Evolutionary conservation across 1,284 basidiomycete genomes (phyloP), one percentile per base, ranked within the genome.

Genomic region (Caloboletus firmus): DNA sequence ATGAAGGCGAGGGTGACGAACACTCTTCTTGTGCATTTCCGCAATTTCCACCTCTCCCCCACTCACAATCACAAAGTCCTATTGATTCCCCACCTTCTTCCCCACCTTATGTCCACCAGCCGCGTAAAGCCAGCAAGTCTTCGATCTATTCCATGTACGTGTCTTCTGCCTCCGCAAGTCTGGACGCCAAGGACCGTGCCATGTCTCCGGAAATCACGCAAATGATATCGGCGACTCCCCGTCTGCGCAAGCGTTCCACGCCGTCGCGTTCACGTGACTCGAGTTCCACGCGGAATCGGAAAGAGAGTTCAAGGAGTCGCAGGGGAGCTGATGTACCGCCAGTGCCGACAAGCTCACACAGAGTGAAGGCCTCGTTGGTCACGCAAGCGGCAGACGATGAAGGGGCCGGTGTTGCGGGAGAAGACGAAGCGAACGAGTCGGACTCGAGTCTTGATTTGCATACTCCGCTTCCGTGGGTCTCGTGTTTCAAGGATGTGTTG

Each of bases 401-500:
- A 11, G 51, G 6, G 0, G 20, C 22, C 3, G 5, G 52, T 39
- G 57, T 39, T 11, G 47, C 49, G 40, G 52, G 54, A 45, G 64
- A 59, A 39, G 60, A 60, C 2, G 64, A 56, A 35, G 63, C 58
- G 41, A 56, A 75, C 22, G 63, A 77, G 39, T 80, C 78, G 18
- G 86, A 88, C 69, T 89, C 87, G 24, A 85, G 84, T 66, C 68
- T 91, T 45, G 89, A 91, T 71, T 62, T 91, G 41, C 85, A 88
- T 60, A 91, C 89, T 0, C 87, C 89, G 0, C 66, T 91, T 12
- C 86, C 89, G 86, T 89, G 64, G 71, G 87, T 84, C 44, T 51
- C 22, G 37, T 12, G 22, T 45, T 18, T 43, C 3, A 40, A 11
- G 18, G 11, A 12, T 31, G 18, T 39, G 3, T 32, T 42, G 36